These are phyloP conservation scores for Trapa bicornis DNA, from an alignment of 345 rosid species.

Conservation along the genomic window DNA sequence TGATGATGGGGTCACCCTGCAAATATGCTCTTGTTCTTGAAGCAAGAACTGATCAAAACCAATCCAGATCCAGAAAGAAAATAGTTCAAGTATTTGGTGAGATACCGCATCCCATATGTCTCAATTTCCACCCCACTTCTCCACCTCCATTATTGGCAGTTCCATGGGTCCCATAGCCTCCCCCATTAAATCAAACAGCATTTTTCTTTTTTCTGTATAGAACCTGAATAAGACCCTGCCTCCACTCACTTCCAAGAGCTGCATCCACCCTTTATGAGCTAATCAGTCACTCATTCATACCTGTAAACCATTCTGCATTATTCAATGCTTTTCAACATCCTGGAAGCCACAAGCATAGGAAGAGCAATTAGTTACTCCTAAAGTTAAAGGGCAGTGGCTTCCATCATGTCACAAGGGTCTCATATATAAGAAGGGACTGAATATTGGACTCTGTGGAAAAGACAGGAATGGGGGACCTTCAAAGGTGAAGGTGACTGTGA, in stretches of 20 bases:
- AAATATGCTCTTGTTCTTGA: slow-evolving; percentile 23
- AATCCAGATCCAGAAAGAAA: slow-evolving; percentile 1
- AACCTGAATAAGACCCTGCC: slow-evolving; percentile 19
- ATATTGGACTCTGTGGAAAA: not conserved
- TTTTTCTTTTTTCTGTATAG: slow-evolving; percentile 1
- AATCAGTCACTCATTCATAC: slow-evolving; percentile 18
- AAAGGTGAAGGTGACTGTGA: not conserved
- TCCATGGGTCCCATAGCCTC: slow-evolving; percentile 17
- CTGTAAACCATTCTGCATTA: slow-evolving; percentile 5
- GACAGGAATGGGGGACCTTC: not conserved
- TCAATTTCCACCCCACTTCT: slow-evolving; percentile 12
- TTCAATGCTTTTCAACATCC: not conserved
- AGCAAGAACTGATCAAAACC: not conserved
- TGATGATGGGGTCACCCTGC: slow-evolving; percentile 23
- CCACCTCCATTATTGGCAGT: slow-evolving; percentile 32
- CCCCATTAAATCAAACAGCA: slow-evolving; percentile 19
- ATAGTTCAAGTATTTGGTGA: slow-evolving; percentile 15
- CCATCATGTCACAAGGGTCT: not conserved
- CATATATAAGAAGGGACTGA: not conserved
- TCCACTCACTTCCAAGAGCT: slow-evolving; percentile 24
- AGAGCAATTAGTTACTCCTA: not conserved
- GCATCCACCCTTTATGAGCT: slow-evolving; percentile 19
- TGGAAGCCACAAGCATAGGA: not conserved
- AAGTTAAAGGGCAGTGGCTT: not conserved
- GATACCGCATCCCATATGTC: slow-evolving; percentile 18